Conservation (phyloP, 371 early-diverging fungal species). For the Globomyces sp. region DNA sequence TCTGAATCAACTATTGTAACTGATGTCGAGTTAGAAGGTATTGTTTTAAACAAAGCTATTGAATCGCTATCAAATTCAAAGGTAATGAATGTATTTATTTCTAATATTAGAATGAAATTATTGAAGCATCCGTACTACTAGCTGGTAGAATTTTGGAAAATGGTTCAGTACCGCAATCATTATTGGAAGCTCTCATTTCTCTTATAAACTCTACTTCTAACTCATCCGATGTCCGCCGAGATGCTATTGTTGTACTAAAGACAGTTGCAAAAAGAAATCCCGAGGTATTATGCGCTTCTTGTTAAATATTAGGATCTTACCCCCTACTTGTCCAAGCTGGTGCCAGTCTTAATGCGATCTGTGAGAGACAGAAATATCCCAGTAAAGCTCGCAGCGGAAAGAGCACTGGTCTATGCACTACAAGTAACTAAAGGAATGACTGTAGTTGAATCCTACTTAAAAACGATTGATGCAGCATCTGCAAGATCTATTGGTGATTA, state of each 20-base stretch:
- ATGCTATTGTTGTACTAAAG: conserved; percentile 41
- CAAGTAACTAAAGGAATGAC: conserved; percentile 33
- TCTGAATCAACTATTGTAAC: too few species aligned
- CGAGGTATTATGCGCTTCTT: conserved; percentile 21
- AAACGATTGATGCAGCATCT: conserved; percentile 31
- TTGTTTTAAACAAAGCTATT: too few species aligned
- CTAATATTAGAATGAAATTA: conserved; percentile 19
- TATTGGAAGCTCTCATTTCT: conserved; percentile 21
- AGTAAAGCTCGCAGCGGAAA: conserved; percentile 80
- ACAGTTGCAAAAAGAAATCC: conserved; percentile 38
- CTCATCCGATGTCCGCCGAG: conserved; percentile 36
- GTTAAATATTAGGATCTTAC: conserved; percentile 31
- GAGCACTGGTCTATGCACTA: conserved; percentile 67
- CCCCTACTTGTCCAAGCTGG: conserved; percentile 52
- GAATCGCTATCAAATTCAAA: neutral
- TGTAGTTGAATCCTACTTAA: conserved; percentile 27
- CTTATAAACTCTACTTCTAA: conserved; percentile 20
- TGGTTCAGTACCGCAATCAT: neutral
- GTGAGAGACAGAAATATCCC: conserved; percentile 76
- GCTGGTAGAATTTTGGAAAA: conserved; percentile 47
- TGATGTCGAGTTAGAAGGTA: too few species aligned
- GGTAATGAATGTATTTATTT: neutral
- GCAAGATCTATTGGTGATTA: conserved; percentile 49
- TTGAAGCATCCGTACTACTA: conserved; percentile 55
- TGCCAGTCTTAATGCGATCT: conserved; percentile 64